phyloP scores from a whole-genome alignment of 1,139 yeast species.

The Scheffersomyces illinoinensis region DNA sequence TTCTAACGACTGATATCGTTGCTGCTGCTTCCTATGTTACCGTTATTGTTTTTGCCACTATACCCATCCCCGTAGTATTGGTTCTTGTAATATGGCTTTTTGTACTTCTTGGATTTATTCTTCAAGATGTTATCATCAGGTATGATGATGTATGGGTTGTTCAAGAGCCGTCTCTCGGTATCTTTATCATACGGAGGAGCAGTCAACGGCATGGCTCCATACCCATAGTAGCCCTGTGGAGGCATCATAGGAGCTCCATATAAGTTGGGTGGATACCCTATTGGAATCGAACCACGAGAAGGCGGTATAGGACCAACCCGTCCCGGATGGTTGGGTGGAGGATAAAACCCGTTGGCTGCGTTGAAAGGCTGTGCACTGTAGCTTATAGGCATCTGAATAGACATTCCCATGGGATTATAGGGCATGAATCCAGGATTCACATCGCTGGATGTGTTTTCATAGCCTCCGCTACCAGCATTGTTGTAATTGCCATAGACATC shows the following conservation, averaged over 20 bases:
- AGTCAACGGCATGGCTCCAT: background rate
- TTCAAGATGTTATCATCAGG: conserved; percentile 18
- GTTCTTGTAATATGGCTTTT: background rate
- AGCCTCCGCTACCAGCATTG: background rate
- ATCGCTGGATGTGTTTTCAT: background rate
- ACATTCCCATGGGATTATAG: conserved; percentile 2
- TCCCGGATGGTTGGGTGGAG: conserved; percentile 1
- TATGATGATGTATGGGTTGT: conserved; percentile 33
- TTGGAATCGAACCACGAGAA: background rate
- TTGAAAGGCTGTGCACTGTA: conserved; percentile 3
- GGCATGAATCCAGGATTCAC: conserved; percentile 1
- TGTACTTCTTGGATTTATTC: conserved; percentile 3
- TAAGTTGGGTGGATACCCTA: conserved; percentile 1
- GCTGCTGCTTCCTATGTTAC: background rate
- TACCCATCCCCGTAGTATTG: background rate
- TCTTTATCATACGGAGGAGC: conserved; percentile 24
- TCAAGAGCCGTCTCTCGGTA: conserved; percentile 28
- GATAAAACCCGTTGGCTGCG: conserved; percentile 2
- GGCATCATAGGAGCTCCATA: conserved; percentile 5
- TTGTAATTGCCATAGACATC: background rate
- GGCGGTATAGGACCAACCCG: conserved; percentile 2
- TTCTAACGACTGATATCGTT: background rate
- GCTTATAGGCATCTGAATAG: conserved; percentile 5
- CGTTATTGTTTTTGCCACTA: background rate
- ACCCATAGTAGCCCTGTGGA: conserved; percentile 5